Percentiles rank a stretch among this genome's conserved stretches.
phyloP scores from a whole-genome alignment of 768 basidiomycete genomes.

The Leccinum subtestaceum region DNA sequence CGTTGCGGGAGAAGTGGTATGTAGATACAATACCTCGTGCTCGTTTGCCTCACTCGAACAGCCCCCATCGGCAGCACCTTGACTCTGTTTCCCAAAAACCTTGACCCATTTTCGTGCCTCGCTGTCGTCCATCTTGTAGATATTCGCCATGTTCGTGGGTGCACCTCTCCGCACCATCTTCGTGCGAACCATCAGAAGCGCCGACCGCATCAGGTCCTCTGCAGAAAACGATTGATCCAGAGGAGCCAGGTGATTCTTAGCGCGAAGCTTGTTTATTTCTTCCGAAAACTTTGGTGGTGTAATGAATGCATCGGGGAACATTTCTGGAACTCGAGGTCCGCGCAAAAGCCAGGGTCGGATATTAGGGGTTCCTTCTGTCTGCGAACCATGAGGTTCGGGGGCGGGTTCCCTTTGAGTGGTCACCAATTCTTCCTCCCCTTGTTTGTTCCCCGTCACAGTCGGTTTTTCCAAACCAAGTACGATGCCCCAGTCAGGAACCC shows the following conservation, averaged over 20 bases:
- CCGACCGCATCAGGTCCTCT: slow-evolving; percentile 51
- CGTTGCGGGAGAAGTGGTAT: not conserved
- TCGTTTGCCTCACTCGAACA: slow-evolving; percentile 23
- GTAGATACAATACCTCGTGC: slow-evolving; percentile 25
- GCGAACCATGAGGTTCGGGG: slow-evolving; percentile 6
- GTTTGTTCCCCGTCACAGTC: not conserved
- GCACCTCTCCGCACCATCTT: slow-evolving; percentile 63
- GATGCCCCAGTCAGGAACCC: slow-evolving; percentile 71
- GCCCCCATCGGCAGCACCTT: slow-evolving; percentile 12
- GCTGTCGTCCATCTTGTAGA: slow-evolving; percentile 61
- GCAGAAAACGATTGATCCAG: slow-evolving; percentile 35
- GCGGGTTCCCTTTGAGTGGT: slow-evolving; percentile 56
- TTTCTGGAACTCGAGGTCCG: slow-evolving; percentile 45
- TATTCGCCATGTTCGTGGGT: slow-evolving; percentile 70
- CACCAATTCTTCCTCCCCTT: slow-evolving; percentile 40
- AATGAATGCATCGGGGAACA: slow-evolving; percentile 46
- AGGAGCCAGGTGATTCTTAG: slow-evolving; percentile 47
- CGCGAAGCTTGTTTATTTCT: slow-evolving; percentile 58
- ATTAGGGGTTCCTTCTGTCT: slow-evolving; percentile 1
- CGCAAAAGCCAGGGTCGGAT: slow-evolving; percentile 67
- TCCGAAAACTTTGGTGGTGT: slow-evolving; percentile 45
- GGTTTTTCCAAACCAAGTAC: slow-evolving; percentile 52
- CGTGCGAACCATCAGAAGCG: slow-evolving; percentile 66
- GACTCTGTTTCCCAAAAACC: slow-evolving; percentile 23
- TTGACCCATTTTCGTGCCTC: slow-evolving; percentile 50